A percentile compares a stretch with the other conserved stretches of the same genome.
Evolutionary conservation across 768 basidiomycete species (phyloP).

Genomic region (Psilocybe tampanensis): DNA sequence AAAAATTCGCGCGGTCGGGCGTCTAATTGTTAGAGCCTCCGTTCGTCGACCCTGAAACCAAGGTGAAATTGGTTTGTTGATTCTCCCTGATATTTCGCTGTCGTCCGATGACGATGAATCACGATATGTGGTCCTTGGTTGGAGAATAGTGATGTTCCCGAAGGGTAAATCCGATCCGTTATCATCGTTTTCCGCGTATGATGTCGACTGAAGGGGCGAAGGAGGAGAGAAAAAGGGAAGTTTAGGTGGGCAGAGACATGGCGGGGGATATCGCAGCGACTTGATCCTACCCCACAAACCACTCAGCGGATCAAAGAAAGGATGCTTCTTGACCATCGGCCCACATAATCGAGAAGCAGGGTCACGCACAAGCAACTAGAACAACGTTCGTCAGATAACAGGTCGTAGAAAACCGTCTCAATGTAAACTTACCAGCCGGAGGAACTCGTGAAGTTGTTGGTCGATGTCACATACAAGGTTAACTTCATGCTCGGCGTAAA

Average conservation of each 20-base stretch:
- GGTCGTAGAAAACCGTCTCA: neutral
- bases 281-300: slow-evolving; percentile 34
- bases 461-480: slow-evolving; percentile 7
- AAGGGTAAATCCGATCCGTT: neutral
- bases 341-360: slow-evolving; percentile 29
- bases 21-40: neutral
- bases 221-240: slow-evolving; percentile 17
- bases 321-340: slow-evolving; percentile 26
- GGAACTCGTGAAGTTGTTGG: slow-evolving; percentile 14
- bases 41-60: neutral
- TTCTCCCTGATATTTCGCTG: neutral
- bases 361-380: slow-evolving; percentile 29
- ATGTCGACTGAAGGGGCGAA: neutral
- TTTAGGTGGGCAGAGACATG: slow-evolving; percentile 15
- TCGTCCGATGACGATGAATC: neutral
- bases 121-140: neutral
- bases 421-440: slow-evolving; percentile 24
- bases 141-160: neutral
- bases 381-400: neutral
- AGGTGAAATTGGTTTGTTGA: neutral
- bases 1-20: neutral
- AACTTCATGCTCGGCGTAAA: slow-evolving; percentile 7
- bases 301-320: slow-evolving; percentile 28
- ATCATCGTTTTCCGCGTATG: neutral
- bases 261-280: slow-evolving; percentile 32